Conservation (phyloP, 1,284 basidiomycete species). For the Trametes pubescens region DNA sequence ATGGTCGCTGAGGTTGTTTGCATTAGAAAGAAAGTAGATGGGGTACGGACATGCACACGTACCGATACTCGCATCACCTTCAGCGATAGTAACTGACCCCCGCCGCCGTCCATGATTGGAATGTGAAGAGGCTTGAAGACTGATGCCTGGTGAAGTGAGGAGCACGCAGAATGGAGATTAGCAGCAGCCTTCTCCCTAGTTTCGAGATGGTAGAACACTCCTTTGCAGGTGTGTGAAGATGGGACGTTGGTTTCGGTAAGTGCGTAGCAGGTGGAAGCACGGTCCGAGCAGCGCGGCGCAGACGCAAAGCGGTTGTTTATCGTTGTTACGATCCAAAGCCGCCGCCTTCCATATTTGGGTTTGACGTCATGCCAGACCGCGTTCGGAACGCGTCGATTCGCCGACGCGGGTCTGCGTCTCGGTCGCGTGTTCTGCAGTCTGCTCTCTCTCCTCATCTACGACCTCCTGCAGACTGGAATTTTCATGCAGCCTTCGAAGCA, state of each 20-base stretch:
- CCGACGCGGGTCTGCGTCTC: not conserved
- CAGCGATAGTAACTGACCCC: conserved; percentile 70
- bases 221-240: not conserved
- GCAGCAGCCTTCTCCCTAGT: no score
- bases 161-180: no score
- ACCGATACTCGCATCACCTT: conserved; percentile 87
- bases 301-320: conserved; percentile 34
- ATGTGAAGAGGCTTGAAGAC: not conserved
- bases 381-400: conserved; percentile 16
- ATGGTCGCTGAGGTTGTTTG: conserved; percentile 62
- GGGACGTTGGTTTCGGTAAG: not conserved
- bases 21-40: not conserved
- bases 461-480: not conserved
- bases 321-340: conserved; percentile 40
- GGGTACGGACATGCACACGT: conserved; percentile 45
- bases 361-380: conserved; percentile 30
- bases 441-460: not conserved
- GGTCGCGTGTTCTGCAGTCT: not conserved
- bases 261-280: not conserved
- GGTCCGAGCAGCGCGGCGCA: not conserved
- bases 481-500: conserved; percentile 12
- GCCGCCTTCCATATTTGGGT: conserved; percentile 27
- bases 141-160: no score
- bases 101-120: conserved; percentile 55
- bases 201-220: no score